Evolutionary conservation across 805 yeast genomes (phyloP).

Genomic region (Clavispora vitiphila): DNA sequence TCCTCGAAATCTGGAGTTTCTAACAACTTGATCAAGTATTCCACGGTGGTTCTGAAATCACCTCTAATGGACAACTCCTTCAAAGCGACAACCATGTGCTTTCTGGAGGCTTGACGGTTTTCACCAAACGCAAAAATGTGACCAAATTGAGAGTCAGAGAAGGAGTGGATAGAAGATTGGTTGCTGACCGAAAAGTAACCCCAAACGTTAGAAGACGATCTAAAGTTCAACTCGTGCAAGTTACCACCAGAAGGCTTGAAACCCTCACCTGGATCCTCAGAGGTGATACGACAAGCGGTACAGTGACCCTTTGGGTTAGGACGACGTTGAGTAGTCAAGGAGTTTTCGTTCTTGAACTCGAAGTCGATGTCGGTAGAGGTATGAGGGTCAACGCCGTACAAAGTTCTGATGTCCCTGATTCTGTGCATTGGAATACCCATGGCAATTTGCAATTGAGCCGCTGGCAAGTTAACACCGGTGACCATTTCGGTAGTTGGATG

Average conservation of each 20-base stretch:
- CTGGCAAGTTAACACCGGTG: conserved; percentile 95
- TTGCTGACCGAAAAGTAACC: conserved; percentile 97
- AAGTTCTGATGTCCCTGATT: conserved; percentile 84
- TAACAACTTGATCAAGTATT: conserved; percentile 86
- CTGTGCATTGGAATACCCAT: conserved; percentile 99
- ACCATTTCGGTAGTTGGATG: conserved; percentile 99
- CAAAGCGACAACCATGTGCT: conserved; percentile 98
- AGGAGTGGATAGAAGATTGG: conserved; percentile 95
- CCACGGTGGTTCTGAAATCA: conserved; percentile 97
- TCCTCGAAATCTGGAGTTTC: conserved; percentile 97
- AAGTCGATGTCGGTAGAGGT: conserved; percentile 87
- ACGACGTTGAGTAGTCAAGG: conserved; percentile 75
- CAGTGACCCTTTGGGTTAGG: conserved; percentile 98
- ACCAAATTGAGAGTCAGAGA: conserved; percentile 98
- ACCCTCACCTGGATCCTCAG: conserved; percentile 99
- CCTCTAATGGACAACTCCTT: conserved; percentile 96
- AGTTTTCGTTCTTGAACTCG: conserved; percentile 69
- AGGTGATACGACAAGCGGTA: conserved; percentile 98
- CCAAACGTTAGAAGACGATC: conserved; percentile 98
- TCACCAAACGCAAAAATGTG: conserved; percentile 99
- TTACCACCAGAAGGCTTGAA: conserved; percentile 98
- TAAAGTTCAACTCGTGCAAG: conserved; percentile 90
- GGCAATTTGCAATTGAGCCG: conserved; percentile 97
- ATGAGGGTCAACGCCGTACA: conserved; percentile 95
- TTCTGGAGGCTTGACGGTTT: conserved; percentile 95